Percentiles rank a stretch among this genome's conserved stretches.
Conservation (phyloP, 176 grass and related monocot species). For the Oryza meridionalis region DNA sequence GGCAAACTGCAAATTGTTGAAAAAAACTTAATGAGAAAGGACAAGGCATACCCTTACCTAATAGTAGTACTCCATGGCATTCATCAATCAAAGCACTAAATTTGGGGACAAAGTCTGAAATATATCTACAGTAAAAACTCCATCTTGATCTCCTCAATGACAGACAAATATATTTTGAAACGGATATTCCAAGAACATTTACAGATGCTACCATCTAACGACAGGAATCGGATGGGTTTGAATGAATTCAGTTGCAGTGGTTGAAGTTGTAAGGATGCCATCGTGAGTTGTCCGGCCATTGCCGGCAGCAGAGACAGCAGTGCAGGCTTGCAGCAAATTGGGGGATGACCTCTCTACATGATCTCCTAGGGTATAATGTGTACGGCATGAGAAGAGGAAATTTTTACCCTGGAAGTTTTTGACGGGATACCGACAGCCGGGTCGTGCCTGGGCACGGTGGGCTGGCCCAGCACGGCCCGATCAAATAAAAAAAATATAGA, state of each 20-base stretch:
- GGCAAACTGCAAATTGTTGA: background rate
- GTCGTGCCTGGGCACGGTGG: too few species aligned
- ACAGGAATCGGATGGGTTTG: background rate
- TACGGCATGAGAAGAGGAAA: background rate
- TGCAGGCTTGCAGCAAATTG: background rate
- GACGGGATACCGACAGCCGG: background rate
- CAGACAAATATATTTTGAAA: background rate
- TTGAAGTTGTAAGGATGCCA: conserved; percentile 2
- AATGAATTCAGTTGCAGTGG: background rate
- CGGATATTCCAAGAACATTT: background rate
- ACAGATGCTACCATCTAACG: background rate
- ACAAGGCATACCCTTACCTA: background rate
- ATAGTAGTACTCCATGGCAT: background rate
- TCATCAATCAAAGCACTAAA: background rate
- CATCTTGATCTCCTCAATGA: background rate
- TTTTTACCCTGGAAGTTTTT: background rate
- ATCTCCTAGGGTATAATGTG: background rate
- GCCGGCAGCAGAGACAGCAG: background rate
- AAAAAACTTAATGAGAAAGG: background rate
- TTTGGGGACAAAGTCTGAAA: background rate
- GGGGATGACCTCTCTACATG: background rate
- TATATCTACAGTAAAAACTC: background rate
- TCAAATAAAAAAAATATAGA: too few species aligned
- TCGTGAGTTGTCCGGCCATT: background rate
- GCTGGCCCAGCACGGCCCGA: too few species aligned